Percentiles rank a stretch among this genome's conserved stretches.
These are phyloP conservation scores for Yamadazyma olivae DNA, from an alignment of 805 yeast species.

Conservation along the genomic window DNA sequence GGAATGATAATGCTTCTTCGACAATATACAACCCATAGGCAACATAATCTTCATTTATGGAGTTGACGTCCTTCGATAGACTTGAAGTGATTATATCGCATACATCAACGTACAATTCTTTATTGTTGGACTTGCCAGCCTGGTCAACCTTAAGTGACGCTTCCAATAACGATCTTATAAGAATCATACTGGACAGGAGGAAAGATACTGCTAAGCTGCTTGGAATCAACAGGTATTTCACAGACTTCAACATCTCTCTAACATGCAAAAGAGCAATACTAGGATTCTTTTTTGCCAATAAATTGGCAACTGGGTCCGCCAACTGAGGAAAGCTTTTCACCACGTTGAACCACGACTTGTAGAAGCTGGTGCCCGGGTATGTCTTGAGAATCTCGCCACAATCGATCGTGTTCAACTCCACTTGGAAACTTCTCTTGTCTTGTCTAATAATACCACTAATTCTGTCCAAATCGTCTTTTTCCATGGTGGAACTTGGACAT, in stretches of 20 bases:
- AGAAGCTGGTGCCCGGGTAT: not conserved
- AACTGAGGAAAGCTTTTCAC: conserved; percentile 6
- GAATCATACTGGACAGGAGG: not conserved
- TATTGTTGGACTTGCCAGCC: not conserved
- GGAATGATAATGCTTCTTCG: conserved; percentile 51
- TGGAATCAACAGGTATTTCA: not conserved
- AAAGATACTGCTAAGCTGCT: not conserved
- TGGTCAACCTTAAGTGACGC: not conserved
- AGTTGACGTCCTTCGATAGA: conserved; percentile 13
- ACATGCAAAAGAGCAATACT: not conserved
- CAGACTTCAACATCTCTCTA: not conserved
- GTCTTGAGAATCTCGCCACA: conserved; percentile 1
- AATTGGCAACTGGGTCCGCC: conserved; percentile 4
- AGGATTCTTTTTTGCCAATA: conserved; percentile 1
- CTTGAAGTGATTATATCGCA: not conserved
- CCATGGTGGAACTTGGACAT: conserved; percentile 9
- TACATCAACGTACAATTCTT: not conserved
- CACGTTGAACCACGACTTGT: conserved; percentile 7
- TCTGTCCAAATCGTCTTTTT: conserved; percentile 6
- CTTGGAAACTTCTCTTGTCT: conserved; percentile 4
- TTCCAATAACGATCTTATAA: conserved; percentile 6
- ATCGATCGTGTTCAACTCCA: conserved; percentile 1
- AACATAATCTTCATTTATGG: conserved; percentile 50
- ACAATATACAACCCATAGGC: conserved; percentile 53
- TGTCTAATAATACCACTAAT: conserved; percentile 2